Conservation (phyloP, 805 yeast species). For the Cyberlindnera japonica region DNA sequence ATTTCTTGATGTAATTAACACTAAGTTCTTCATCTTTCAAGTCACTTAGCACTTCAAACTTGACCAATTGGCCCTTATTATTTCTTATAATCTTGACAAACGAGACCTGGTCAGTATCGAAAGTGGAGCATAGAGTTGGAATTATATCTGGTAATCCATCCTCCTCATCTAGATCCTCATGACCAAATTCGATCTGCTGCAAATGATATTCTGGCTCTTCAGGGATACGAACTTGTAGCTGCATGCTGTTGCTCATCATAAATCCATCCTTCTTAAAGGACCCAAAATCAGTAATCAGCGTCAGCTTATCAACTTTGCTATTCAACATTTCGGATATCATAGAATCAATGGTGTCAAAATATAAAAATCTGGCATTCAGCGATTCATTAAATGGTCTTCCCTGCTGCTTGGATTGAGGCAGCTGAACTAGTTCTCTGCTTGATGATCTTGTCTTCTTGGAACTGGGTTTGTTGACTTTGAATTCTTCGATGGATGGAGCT, state of each 20-base stretch:
- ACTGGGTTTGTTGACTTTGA: too few species aligned
- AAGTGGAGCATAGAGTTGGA: constrained; percentile 19
- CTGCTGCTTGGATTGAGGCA: constrained; percentile 15
- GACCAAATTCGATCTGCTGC: constrained; percentile 21
- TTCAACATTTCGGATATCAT: constrained; percentile 21
- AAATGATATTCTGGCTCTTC: constrained; percentile 8
- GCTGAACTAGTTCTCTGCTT: constrained; percentile 1
- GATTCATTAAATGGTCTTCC: constrained; percentile 29
- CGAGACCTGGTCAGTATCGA: constrained; percentile 23
- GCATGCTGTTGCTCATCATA: constrained; percentile 14
- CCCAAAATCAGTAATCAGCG: constrained; percentile 13
- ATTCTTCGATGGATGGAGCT: constrained; percentile 4
- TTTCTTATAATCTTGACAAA: constrained; percentile 39
- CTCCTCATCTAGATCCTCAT: constrained; percentile 21
- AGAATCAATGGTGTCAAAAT: constrained; percentile 24
- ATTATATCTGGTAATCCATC: constrained; percentile 10
- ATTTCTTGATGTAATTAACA: constrained; percentile 32
- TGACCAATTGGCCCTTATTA: constrained; percentile 35
- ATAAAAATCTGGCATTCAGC: constrained; percentile 26
- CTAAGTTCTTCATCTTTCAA: constrained; percentile 12
- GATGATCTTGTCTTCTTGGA: constrained; percentile 6
- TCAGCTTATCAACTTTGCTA: constrained; percentile 12
- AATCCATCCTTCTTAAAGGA: constrained; percentile 12
- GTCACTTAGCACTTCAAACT: constrained; percentile 32
- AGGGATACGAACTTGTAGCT: constrained; percentile 17